Evolutionary conservation across 257 asterid species (phyloP).

Genomic region (Fraxinus pennsylvanica): DNA sequence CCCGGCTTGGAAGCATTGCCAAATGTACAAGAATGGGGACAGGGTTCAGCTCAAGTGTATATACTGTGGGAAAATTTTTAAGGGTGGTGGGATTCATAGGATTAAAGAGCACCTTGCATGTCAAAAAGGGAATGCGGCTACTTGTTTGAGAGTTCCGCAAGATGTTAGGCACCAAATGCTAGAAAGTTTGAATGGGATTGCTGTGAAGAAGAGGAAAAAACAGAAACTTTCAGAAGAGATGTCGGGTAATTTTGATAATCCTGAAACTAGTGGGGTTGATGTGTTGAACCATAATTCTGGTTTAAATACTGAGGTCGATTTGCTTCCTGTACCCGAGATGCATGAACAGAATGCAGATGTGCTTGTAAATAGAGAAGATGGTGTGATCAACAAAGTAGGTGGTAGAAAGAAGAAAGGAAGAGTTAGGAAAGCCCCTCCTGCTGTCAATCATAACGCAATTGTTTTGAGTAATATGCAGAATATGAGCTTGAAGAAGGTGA

Average conservation of each 20-base stretch:
- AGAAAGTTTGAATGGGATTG: constrained; percentile 81
- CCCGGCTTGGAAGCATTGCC: constrained; percentile 98
- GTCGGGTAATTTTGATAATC: constrained; percentile 39
- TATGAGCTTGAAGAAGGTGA: constrained; percentile 41
- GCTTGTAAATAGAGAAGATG: constrained; percentile 55
- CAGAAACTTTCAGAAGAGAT: constrained; percentile 64
- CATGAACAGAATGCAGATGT: constrained; percentile 49
- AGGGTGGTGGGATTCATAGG: constrained; percentile 98
- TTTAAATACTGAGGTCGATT: constrained; percentile 50
- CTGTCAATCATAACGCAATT: constrained; percentile 36
- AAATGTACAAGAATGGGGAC: constrained; percentile 84
- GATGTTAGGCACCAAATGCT: constrained; percentile 81
- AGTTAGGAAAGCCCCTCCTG: constrained; percentile 54
- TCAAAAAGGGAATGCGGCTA: constrained; percentile 93
- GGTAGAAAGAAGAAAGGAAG: constrained; percentile 79
- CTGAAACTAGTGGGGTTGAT: constrained; percentile 42
- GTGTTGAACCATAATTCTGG: constrained; percentile 44
- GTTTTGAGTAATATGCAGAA: constrained; percentile 38
- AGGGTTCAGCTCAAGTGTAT: constrained; percentile 81
- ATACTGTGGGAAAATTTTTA: constrained; percentile 86
- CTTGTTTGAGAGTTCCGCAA: constrained; percentile 83
- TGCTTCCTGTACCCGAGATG: constrained; percentile 67
- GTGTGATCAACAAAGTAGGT: constrained; percentile 35
- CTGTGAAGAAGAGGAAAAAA: constrained; percentile 72
- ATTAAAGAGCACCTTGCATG: constrained; percentile 95